Evolutionary conservation across 2,329 filamentous ascomycete genomes (phyloP).

Genomic region (Byssoonygena ceratinophila): DNA sequence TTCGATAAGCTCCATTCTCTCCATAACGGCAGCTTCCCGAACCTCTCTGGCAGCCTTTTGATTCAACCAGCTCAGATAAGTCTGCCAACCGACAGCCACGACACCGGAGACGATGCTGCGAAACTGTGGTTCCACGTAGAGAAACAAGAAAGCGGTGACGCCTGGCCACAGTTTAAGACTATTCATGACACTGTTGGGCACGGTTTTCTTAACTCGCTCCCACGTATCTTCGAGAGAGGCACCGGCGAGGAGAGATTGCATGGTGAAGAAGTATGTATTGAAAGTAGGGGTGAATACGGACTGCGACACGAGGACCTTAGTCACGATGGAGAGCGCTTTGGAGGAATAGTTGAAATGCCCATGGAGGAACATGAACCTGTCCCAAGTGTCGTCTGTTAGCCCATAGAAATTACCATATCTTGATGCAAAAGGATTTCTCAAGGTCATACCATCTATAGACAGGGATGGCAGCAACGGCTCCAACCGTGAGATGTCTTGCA

Average conservation of each 20-base stretch:
- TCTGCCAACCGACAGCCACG: constrained; percentile 83
- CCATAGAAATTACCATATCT: neutral
- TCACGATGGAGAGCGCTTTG: constrained; percentile 56
- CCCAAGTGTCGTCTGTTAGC: neutral
- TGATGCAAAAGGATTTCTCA: neutral
- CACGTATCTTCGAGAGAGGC: constrained; percentile 53
- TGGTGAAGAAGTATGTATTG: constrained; percentile 71
- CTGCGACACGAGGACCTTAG: constrained; percentile 75
- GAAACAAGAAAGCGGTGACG: constrained; percentile 76
- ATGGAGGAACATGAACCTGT: constrained; percentile 68
- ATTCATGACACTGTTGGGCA: constrained; percentile 66
- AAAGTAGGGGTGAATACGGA: constrained; percentile 69
- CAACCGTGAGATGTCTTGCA: constrained; percentile 61
- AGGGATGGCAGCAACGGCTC: constrained; percentile 62
- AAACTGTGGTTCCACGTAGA: constrained; percentile 70
- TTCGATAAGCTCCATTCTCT: constrained; percentile 14
- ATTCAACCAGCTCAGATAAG: constrained; percentile 75
- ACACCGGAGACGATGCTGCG: constrained; percentile 68
- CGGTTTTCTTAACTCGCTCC: constrained; percentile 61
- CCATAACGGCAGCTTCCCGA: constrained; percentile 20
- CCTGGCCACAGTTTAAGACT: constrained; percentile 80
- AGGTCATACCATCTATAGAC: constrained; percentile 63
- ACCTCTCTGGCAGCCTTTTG: constrained; percentile 56
- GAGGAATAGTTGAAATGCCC: constrained; percentile 75
- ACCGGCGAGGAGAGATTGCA: constrained; percentile 65